Evolutionary conservation across 2,329 filamentous ascomycete genomes (phyloP).

Genomic region (Diaporthe vexans): DNA sequence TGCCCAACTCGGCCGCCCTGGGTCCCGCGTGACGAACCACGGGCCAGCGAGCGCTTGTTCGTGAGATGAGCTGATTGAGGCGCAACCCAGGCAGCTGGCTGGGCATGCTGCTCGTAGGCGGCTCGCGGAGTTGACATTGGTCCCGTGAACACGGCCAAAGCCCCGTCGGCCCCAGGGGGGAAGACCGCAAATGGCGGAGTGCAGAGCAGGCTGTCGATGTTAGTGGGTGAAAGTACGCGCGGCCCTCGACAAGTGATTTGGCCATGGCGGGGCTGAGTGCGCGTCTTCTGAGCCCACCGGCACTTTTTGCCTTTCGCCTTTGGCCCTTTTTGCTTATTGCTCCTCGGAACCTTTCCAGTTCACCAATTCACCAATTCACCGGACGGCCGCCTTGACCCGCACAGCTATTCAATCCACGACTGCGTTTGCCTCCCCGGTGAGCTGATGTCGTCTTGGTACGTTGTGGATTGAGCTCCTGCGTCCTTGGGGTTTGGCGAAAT

Average conservation of each 20-base stretch:
- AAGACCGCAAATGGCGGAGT: neutral
- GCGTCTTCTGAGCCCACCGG: conserved; percentile 26
- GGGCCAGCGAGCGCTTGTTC: neutral
- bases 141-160: neutral
- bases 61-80: neutral
- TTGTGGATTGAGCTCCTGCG: conserved; percentile 9
- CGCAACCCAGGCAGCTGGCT: too few relatives aligned
- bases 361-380: neutral
- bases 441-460: conserved; percentile 1
- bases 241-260: conserved; percentile 37
- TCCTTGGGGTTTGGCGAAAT: conserved; percentile 20
- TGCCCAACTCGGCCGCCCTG: neutral
- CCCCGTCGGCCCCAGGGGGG: neutral
- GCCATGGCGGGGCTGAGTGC: conserved; percentile 34
- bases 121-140: too few relatives aligned
- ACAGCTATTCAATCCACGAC: conserved; percentile 11
- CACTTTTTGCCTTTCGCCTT: neutral
- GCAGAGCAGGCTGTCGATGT: conserved; percentile 1
- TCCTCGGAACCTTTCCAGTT: conserved; percentile 3
- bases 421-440: neutral
- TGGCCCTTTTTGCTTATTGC: neutral
- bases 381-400: conserved; percentile 22
- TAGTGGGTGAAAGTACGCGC: conserved; percentile 37
- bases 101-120: too few relatives aligned
- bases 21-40: neutral